Evolutionary conservation across 208 protist genomes (phyloP).

Genomic region (Leishmania braziliensis): DNA sequence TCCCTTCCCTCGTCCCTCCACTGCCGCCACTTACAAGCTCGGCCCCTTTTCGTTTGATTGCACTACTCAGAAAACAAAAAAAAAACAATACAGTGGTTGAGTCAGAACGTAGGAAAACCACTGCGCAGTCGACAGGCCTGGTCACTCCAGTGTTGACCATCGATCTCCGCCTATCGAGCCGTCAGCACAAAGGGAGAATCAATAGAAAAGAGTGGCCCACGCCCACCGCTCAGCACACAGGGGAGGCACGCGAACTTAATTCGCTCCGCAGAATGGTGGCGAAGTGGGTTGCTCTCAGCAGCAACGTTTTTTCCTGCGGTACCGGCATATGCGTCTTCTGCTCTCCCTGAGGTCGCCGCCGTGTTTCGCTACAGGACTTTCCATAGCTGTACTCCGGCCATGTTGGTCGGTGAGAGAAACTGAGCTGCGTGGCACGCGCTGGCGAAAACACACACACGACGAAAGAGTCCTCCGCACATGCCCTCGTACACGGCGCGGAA

Average conservation of each 20-base stretch:
- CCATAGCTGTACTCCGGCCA: neutral
- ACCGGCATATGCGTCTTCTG: neutral
- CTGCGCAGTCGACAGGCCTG: neutral
- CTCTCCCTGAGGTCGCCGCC: neutral
- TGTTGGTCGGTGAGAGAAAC: neutral
- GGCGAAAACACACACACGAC: neutral
- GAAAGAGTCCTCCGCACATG: neutral
- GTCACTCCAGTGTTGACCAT: neutral
- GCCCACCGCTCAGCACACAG: neutral
- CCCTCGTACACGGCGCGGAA: neutral
- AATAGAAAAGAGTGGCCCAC: neutral
- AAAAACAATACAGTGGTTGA: neutral
- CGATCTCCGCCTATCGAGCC: neutral
- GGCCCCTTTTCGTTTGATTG: neutral
- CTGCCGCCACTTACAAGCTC: neutral
- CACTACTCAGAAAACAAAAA: neutral
- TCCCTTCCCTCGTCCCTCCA: neutral
- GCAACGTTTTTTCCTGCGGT: neutral
- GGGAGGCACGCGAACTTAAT: neutral
- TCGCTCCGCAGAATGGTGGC: neutral
- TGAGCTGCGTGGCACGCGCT: neutral
- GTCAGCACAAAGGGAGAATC: neutral
- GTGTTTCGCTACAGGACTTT: neutral
- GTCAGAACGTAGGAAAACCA: neutral
- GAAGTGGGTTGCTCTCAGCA: neutral